A percentile compares a stretch with the other conserved stretches of the same genome.
phyloP scores from a whole-genome alignment of 169 alveolate species.

The Cryptosporidium baileyi region DNA sequence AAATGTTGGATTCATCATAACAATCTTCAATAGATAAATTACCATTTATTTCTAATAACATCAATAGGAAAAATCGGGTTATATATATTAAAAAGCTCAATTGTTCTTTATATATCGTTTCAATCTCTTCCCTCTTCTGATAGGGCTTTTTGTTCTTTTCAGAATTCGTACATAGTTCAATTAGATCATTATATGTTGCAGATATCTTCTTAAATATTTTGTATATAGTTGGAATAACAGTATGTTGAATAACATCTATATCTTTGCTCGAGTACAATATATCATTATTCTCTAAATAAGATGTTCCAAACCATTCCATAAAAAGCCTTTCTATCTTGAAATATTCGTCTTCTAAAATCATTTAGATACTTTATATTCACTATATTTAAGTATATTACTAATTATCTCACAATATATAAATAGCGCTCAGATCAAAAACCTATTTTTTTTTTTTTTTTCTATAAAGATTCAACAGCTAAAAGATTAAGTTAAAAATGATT shows the following conservation, averaged over 20 bases:
- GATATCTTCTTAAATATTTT: slow-evolving; percentile 8
- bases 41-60: not conserved
- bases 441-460: too few relatives aligned
- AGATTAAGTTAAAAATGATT: too few relatives aligned
- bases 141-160: slow-evolving; percentile 5
- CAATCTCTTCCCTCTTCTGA: slow-evolving; percentile 18
- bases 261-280: slow-evolving; percentile 3
- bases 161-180: slow-evolving; percentile 17
- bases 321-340: slow-evolving; percentile 1
- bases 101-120: not conserved
- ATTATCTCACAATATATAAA: too few relatives aligned
- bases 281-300: slow-evolving; percentile 19
- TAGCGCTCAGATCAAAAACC: too few relatives aligned
- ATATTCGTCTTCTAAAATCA: slow-evolving; percentile 17
- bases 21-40: not conserved
- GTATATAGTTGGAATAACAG: slow-evolving; percentile 32
- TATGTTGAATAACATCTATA: slow-evolving; percentile 11
- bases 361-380: not conserved
- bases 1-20: too few relatives aligned
- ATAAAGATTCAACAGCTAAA: too few relatives aligned
- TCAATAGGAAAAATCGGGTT: slow-evolving; percentile 16
- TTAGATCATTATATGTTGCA: not conserved
- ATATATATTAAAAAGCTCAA: not conserved
- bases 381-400: not conserved
- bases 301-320: slow-evolving; percentile 33